Evolutionary conservation across 805 yeast genomes (phyloP).

Genomic region (Starmerella tilneyi): DNA sequence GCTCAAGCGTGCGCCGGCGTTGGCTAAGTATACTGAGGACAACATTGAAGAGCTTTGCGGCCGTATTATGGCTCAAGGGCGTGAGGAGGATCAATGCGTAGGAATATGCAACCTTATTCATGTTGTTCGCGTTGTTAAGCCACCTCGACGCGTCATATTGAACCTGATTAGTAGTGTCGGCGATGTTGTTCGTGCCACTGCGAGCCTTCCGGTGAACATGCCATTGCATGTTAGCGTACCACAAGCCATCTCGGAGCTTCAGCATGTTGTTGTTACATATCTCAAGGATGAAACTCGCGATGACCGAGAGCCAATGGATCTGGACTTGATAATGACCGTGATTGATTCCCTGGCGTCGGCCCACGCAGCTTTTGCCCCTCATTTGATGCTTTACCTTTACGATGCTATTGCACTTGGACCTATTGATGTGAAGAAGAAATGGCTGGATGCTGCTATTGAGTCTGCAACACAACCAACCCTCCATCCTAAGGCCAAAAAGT

Average conservation of each 20-base stretch:
- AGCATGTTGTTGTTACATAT: slow-evolving; percentile 33
- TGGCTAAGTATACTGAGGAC: slow-evolving; percentile 47
- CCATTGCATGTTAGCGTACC: slow-evolving; percentile 59
- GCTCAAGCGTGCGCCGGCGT: slow-evolving; percentile 40
- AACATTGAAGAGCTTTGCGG: slow-evolving; percentile 43
- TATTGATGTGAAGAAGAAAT: slow-evolving; percentile 5
- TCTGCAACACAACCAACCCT: slow-evolving; percentile 2
- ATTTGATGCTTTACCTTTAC: slow-evolving; percentile 11
- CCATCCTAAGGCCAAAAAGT: slow-evolving; percentile 12
- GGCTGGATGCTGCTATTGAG: slow-evolving; percentile 12
- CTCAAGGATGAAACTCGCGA: background rate
- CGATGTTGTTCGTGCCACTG: slow-evolving; percentile 37
- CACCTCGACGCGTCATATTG: slow-evolving; percentile 6
- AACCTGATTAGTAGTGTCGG: slow-evolving; percentile 34
- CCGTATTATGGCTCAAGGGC: slow-evolving; percentile 40
- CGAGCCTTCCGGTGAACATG: slow-evolving; percentile 42
- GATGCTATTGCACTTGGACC: background rate
- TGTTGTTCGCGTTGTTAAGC: slow-evolving; percentile 6
- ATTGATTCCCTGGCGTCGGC: slow-evolving; percentile 7
- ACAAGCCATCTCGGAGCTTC: slow-evolving; percentile 57
- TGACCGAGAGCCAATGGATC: slow-evolving; percentile 1
- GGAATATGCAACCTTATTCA: slow-evolving; percentile 65
- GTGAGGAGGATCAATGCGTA: slow-evolving; percentile 45
- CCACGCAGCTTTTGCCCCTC: slow-evolving; percentile 1
- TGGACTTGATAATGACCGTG: slow-evolving; percentile 10